Evolutionary conservation across 495 filamentous ascomycete genomes (phyloP), one percentile per base, ranked within the genome.

Genomic region (Penicillium daleae): DNA sequence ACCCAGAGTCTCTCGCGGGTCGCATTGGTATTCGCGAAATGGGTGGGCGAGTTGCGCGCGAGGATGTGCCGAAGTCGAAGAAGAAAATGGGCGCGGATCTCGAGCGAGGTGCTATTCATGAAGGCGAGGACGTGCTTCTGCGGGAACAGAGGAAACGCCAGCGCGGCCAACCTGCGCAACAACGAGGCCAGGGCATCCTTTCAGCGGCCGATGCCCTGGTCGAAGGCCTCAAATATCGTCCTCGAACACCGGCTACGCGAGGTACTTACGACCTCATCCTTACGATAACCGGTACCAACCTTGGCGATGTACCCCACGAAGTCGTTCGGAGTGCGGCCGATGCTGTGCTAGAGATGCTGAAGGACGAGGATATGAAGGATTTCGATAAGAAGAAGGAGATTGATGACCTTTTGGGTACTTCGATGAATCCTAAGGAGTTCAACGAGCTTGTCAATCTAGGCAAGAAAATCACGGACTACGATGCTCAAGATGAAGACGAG

Each of bases 391-490:
- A 97, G 78, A 97, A 94, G 78, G 93, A 97, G 69, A 87, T 99
- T 39, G 95, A 98, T 65, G 95, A 98, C 63, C 83, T 98, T 57
- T 72, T 99, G 42, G 96, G 94, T 27, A 84, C 82, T 9, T 88
- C 87, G 1, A 88, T 96, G 82, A 87, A 84, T 33, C 86, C 91
- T 0, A 97, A 98, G 72, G 89, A 96, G 70, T 99, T 97, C 76
- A 98, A 97, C 69, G 95, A 98, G 76, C 79, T 98, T 51, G 89
- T 98, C 53, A 99, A 97, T 72, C 82, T 99, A 6, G 92, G 94
- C 33, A 99, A 98, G 82, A 99, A 99, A 76, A 97, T 99, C 66
- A 98, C 96, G 31, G 95, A 99, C 75, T 99, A 97, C 80, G 91
- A 97, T 75, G 92, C 91, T 32, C 93, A 97, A 70, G 94, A 97